These are phyloP conservation scores for Zymoseptoria tritici DNA, from an alignment of 2,329 filamentous ascomycete genomes.

Conservation along the genomic window DNA sequence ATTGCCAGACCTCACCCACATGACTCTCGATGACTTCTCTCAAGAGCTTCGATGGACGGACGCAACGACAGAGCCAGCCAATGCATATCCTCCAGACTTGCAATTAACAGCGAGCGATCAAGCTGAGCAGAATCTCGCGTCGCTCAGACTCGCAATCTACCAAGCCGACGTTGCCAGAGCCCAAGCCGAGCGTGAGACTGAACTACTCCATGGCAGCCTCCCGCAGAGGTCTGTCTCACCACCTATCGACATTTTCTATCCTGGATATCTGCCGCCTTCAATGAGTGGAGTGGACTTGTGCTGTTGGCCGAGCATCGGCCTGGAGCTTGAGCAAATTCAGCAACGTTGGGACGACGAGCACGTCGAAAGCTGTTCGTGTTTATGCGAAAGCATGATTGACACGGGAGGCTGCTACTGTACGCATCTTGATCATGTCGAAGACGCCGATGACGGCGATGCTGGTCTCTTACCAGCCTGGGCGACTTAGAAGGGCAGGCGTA, in stretches of 20 bases:
- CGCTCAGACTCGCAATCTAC: not conserved
- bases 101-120: not conserved
- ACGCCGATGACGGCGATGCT: not conserved
- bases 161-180: not conserved
- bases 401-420: not conserved
- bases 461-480: not conserved
- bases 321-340: not conserved
- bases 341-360: not conserved
- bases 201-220: not conserved
- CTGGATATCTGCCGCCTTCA: not conserved
- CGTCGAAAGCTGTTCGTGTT: not conserved
- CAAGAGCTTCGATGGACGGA: not conserved
- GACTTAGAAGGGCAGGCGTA: not conserved
- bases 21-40: not conserved
- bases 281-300: not conserved
- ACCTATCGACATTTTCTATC: not conserved
- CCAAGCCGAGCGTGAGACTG: not conserved
- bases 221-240: not conserved
- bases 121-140: not conserved
- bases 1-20: not conserved
- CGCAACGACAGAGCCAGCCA: not conserved
- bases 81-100: not conserved
- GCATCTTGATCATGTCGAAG: not conserved
- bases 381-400: not conserved
- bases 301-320: not conserved